Evolutionary conservation across 148 eudicot genomes (phyloP).

Genomic region (Cornus florida): DNA sequence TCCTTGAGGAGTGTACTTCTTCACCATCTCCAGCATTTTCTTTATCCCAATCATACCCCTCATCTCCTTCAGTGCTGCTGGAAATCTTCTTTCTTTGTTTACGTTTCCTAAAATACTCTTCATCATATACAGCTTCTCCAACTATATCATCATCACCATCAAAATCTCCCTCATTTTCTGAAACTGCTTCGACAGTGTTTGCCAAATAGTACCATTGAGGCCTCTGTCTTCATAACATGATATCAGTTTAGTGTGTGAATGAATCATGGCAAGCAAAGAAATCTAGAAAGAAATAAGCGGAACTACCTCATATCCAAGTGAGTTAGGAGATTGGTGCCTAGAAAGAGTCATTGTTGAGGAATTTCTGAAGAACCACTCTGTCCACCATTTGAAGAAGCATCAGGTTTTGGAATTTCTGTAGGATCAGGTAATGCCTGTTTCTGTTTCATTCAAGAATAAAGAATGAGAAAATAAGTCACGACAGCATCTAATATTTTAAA

Average conservation of each 20-base stretch:
- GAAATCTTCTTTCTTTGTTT: slow-evolving; percentile 52
- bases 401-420: slow-evolving; percentile 42
- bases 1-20: slow-evolving; percentile 53
- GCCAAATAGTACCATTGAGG: slow-evolving; percentile 67
- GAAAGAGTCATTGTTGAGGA: slow-evolving; percentile 35
- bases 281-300: background rate
- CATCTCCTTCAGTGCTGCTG: slow-evolving; percentile 90
- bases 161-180: slow-evolving; percentile 61
- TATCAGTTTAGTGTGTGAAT: slow-evolving; percentile 4
- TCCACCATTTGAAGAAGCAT: slow-evolving; percentile 59
- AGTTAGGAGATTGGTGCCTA: slow-evolving; percentile 54
- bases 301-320: slow-evolving; percentile 53
- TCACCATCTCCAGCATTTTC: slow-evolving; percentile 65
- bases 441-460: slow-evolving; percentile 40
- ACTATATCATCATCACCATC: slow-evolving; percentile 91
- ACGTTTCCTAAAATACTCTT: slow-evolving; percentile 57
- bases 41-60: slow-evolving; percentile 74
- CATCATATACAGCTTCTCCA: slow-evolving; percentile 96
- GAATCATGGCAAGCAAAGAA: slow-evolving; percentile 9
- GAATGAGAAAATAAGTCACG: background rate
- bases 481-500: background rate
- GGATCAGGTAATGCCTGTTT: slow-evolving; percentile 67
- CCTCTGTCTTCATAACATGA: slow-evolving; percentile 47
- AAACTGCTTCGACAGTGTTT: slow-evolving; percentile 60
- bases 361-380: slow-evolving; percentile 47